Base-by-base conservation (phyloP, 176 grass and related monocot genomes). In the Triticum urartu region DNA sequence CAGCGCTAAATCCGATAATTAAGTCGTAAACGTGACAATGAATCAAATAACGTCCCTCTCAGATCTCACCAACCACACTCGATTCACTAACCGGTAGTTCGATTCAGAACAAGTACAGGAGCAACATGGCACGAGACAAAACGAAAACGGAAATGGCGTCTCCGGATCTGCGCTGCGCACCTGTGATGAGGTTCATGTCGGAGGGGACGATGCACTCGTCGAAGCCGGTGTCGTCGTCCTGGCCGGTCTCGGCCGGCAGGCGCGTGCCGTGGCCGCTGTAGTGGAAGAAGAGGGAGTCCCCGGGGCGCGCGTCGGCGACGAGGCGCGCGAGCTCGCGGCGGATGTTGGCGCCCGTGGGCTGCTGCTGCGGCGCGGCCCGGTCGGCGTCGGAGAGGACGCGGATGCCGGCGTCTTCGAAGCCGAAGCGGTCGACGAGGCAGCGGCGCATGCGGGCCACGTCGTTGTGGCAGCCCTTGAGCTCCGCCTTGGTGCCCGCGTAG, bases 181-280 rank as follows among this genome's bases (percentile, higher is more conserved):
- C 95, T 82, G 86, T 94, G 88, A 99, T 99, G 9, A 94, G 89
- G 81, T 99, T 96, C 85, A 94, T 89, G 81, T 96, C 94, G 64
- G 89, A 93, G 12, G 94, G 94, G 58, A 94, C 92, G 89, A 99
- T 96, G 89, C 94, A 95, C 87, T 99, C 94, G 86, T 99, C 97
- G 79, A 90, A 96, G 0, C 97, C 94, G 7, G 92, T 99, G 84
- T 96, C 92, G 81, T 96, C 97, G 56, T 99, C 90, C 50, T 95
- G 81, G n/a, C 96, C 96, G 38, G 93, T 95, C 91, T 95, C 91
- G 67, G 90, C 88, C 9, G 94, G 94, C 26, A 96, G 79, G 75
- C 86, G 91, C 18, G 84, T 89, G 7, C 94, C 97, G 64, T 96
- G 97, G 52, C 89, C 94, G 85, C 94, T 99, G 86, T 94, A 99